Percentiles rank a stretch among this genome's conserved stretches.
Conservation (phyloP, 2,329 filamentous ascomycete genomes). For the Epichloe uncinata region DNA sequence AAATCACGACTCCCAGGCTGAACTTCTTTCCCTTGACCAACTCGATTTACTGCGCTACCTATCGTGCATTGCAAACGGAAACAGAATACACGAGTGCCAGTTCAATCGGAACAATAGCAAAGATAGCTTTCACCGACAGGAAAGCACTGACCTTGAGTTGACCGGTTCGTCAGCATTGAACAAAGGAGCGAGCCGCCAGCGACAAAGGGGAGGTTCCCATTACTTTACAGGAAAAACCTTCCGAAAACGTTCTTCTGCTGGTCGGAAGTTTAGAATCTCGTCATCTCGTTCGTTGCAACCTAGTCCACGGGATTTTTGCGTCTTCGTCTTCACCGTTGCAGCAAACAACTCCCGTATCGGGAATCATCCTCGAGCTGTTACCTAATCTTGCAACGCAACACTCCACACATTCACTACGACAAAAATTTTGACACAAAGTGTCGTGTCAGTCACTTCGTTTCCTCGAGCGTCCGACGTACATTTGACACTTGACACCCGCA, state of each 20-base stretch:
- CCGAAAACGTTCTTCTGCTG: slow-evolving; percentile 6
- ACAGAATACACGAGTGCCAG: neutral
- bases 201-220: neutral
- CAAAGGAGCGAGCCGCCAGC: slow-evolving; percentile 1
- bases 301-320: neutral
- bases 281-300: neutral
- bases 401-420: no score
- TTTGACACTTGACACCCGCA: neutral
- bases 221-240: neutral
- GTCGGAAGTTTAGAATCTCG: slow-evolving; percentile 4
- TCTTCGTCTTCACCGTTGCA: neutral
- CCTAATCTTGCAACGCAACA: no score
- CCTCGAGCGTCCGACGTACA: no score
- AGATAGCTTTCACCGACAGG: neutral
- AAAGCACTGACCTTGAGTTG: neutral
- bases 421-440: no score
- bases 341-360: neutral
- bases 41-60: neutral
- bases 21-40: no score
- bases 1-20: no score
- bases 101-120: slow-evolving; percentile 2
- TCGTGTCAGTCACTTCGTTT: no score
- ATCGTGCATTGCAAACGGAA: neutral
- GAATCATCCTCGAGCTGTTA: neutral
- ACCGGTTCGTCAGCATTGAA: neutral